Evolutionary conservation across 768 basidiomycete species (phyloP), one percentile per base, ranked within the genome.

Genomic region (Tricholomella constricta): DNA sequence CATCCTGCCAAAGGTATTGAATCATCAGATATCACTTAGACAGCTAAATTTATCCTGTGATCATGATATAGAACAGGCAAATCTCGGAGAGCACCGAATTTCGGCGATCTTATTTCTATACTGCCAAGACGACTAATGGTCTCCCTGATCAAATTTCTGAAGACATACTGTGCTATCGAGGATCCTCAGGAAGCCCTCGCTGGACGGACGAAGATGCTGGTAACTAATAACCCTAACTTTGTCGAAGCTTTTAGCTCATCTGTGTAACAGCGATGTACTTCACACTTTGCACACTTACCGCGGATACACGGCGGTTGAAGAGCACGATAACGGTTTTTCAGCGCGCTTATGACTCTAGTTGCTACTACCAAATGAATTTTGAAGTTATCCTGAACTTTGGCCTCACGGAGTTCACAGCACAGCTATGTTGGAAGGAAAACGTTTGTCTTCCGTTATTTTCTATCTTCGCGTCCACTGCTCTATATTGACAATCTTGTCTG

Each of bases 341-440:
- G 38, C n/a, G 14, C 40, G 3, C 38, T 38, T 5, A 15, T 17
- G 11, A 42, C 11, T 23, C n/a, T 27, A 3, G 34, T 22, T 5
- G 44, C 29, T 74, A 65, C 50, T 77, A 65, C 51, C 32, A 59
- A 19, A 54, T 74, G 19, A 55, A 67, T 1, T 76, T 64, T 54
- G 72, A 75, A 7, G 64, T 84, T 2, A 65, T 82, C 2, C 55
- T 84, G 15, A 62, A 76, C 19, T 82, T 84, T 48, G 82, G 82
- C 4, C 56, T 78, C 43, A 82, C 80, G 2, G 82, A 83, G 52
- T 59, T 83, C 51, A 75, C 72, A 43, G 82, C 81, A 0, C 75
- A 78, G 43, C 71, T 83, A 37, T 68, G 72, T 27, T 84, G 81
- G 80, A 62, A 69, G 51, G 78, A 80, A 36, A 71, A 73, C 22